Conservation (phyloP, 2,329 filamentous ascomycete genomes). For the Beauveria sp. region DNA sequence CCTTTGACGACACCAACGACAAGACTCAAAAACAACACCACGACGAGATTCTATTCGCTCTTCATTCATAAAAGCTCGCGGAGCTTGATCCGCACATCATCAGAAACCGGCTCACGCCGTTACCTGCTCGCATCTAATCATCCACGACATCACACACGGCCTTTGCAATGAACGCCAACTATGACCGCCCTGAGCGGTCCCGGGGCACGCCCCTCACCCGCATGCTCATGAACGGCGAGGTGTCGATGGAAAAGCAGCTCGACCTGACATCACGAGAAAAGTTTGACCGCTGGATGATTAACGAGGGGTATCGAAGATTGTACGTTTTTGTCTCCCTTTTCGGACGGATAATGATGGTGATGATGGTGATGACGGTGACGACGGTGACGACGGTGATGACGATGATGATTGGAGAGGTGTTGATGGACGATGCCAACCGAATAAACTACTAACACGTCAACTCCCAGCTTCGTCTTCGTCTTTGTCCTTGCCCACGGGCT, state of each 20-base stretch:
- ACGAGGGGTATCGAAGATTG: slow-evolving; percentile 76
- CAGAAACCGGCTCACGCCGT: background rate
- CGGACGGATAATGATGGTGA: no score
- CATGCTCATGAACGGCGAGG: slow-evolving; percentile 76
- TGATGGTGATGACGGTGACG: no score
- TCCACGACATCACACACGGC: background rate
- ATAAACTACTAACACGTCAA: slow-evolving; percentile 11
- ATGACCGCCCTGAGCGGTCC: slow-evolving; percentile 55
- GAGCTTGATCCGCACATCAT: background rate
- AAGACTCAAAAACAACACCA: background rate
- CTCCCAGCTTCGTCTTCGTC: slow-evolving; percentile 61
- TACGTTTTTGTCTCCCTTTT: slow-evolving; percentile 34
- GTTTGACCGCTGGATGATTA: slow-evolving; percentile 83
- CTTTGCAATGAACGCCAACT: background rate
- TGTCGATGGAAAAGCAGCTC: slow-evolving; percentile 66
- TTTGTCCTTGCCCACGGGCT: slow-evolving; percentile 68
- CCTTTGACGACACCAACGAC: background rate
- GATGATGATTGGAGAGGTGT: no score
- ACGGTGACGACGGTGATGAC: background rate
- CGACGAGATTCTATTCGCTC: background rate
- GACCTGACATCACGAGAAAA: slow-evolving; percentile 61
- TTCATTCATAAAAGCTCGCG: background rate
- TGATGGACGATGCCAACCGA: no score
- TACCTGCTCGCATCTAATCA: background rate
- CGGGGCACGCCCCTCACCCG: slow-evolving; percentile 77